phyloP scores from a whole-genome alignment of 2,329 filamentous ascomycete species.

The Diplodia seriata region DNA sequence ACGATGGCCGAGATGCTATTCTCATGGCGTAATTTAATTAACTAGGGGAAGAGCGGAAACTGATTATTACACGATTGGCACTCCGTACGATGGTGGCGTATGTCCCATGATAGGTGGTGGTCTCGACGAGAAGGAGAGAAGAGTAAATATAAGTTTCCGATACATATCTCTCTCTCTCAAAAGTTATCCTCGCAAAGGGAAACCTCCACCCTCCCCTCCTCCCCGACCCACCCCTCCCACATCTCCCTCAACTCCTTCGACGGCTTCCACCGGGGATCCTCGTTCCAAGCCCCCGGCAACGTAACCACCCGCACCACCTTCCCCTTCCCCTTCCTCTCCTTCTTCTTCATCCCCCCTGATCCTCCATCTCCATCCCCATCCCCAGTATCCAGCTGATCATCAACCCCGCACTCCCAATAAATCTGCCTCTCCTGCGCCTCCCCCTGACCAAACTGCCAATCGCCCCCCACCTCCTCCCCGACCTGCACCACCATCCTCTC shows the following conservation, averaged over 20 bases:
- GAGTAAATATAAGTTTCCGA: too few species aligned
- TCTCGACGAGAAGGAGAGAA: too few species aligned
- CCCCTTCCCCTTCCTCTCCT: constrained; percentile 7
- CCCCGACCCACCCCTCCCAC: constrained; percentile 1
- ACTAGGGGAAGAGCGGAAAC: too few species aligned
- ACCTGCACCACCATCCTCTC: neutral
- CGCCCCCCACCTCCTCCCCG: neutral
- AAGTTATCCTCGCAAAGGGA: constrained; percentile 3
- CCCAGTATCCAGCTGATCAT: too few species aligned
- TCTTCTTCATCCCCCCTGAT: neutral
- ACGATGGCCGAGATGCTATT: too few species aligned
- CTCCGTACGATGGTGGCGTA: too few species aligned
- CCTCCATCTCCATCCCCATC: too few species aligned
- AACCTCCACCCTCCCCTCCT: constrained; percentile 5
- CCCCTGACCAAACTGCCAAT: too few species aligned
- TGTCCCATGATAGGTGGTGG: too few species aligned
- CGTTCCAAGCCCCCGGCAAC: neutral
- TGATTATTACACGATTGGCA: too few species aligned
- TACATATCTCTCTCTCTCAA: neutral
- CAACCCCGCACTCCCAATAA: neutral
- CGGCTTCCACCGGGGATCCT: constrained; percentile 7
- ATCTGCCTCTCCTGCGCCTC: neutral
- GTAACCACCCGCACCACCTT: neutral
- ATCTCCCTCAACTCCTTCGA: constrained; percentile 4
- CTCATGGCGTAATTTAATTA: too few species aligned